Conservation (phyloP, 345 rosid genomes). For the Ceriops decandra region DNA sequence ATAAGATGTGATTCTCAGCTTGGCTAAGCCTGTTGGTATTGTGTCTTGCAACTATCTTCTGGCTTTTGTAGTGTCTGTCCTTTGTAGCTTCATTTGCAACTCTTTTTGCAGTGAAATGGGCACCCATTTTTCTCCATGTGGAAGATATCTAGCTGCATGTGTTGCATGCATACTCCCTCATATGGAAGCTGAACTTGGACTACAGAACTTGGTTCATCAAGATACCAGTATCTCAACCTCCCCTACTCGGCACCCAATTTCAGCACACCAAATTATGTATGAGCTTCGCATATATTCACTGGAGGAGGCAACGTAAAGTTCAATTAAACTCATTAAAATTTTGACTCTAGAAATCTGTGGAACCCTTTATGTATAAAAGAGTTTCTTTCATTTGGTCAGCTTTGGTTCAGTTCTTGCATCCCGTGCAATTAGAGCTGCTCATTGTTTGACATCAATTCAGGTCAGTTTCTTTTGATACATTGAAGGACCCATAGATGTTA, state of each 20-base stretch:
- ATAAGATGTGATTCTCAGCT: background rate
- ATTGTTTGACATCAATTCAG: slow-evolving; percentile 97
- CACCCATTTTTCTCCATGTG: slow-evolving; percentile 96
- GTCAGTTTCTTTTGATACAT: slow-evolving; percentile 36
- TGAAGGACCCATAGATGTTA: background rate
- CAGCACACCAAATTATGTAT: slow-evolving; percentile 89
- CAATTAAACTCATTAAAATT: slow-evolving; percentile 7
- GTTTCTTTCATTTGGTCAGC: slow-evolving; percentile 37
- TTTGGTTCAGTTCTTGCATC: slow-evolving; percentile 86
- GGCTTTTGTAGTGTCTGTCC: background rate
- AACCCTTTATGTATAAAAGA: slow-evolving; percentile 12
- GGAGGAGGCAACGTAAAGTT: slow-evolving; percentile 84
- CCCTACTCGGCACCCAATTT: slow-evolving; percentile 88
- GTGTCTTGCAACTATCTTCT: slow-evolving; percentile 1
- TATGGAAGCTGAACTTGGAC: slow-evolving; percentile 68
- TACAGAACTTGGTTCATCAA: slow-evolving; percentile 58
- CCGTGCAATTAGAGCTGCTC: slow-evolving; percentile 90
- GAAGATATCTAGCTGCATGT: slow-evolving; percentile 94
- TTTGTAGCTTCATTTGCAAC: slow-evolving; percentile 6
- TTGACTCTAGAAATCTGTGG: slow-evolving; percentile 5
- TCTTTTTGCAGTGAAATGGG: slow-evolving; percentile 90
- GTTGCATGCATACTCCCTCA: slow-evolving; percentile 91
- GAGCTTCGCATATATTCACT: slow-evolving; percentile 96
- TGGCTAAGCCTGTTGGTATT: background rate
- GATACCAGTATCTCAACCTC: slow-evolving; percentile 82